Conservation (phyloP, 805 yeast genomes). For the Spathaspora girioi region DNA sequence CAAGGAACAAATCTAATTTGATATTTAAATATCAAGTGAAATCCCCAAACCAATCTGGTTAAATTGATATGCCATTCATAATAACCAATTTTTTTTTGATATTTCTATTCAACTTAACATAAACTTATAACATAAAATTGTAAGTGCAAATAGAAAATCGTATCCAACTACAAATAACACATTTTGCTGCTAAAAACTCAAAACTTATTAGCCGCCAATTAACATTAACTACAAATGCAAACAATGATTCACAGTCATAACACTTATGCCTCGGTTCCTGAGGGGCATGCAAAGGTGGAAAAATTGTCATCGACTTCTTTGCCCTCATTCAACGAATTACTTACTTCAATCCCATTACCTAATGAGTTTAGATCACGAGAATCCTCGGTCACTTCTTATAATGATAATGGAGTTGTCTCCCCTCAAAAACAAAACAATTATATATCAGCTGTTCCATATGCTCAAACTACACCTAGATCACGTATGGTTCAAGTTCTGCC, state of each 20-base stretch:
- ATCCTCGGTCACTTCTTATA: background rate
- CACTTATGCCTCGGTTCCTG: background rate
- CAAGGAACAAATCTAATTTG: background rate
- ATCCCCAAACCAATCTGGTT: background rate
- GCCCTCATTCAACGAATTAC: conserved; percentile 32
- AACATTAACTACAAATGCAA: background rate
- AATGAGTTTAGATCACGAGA: conserved; percentile 11
- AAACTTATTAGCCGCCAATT: background rate
- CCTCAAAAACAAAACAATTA: background rate
- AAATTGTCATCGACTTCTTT: conserved; percentile 10
- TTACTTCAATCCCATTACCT: conserved; percentile 27
- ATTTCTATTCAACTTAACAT: background rate
- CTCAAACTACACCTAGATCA: background rate
- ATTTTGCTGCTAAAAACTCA: background rate
- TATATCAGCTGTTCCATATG: background rate
- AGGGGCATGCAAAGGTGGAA: background rate
- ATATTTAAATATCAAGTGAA: background rate
- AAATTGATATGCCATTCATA: background rate
- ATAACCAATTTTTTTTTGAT: background rate
- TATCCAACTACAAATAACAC: background rate
- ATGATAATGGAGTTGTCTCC: background rate
- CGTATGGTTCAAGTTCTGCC: background rate
- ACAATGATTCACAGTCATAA: background rate
- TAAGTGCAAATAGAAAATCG: background rate
- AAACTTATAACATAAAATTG: background rate